Conservation (phyloP, 495 filamentous ascomycete genomes). For the Achaetomiella virescens region DNA sequence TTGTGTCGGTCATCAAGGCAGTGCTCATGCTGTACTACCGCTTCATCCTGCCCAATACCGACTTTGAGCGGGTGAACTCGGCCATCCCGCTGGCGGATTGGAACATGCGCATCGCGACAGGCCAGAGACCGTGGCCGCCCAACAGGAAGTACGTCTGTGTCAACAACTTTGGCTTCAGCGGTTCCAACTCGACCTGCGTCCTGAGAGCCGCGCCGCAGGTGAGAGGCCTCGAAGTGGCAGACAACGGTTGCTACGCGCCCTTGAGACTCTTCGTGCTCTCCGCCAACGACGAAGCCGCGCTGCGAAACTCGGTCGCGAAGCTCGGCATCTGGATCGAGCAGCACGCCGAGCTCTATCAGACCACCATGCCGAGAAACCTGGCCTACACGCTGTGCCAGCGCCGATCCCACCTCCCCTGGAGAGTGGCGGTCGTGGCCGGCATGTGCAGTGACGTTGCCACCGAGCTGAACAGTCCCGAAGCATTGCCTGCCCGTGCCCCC, state of each 20-base stretch:
- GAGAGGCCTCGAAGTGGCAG: conserved; percentile 31
- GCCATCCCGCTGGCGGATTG: conserved; percentile 44
- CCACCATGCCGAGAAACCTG: conserved; percentile 37
- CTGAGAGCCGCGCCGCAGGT: conserved; percentile 30
- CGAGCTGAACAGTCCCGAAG: conserved; percentile 31
- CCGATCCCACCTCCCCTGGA: conserved; percentile 38
- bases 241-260: conserved; percentile 27
- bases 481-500: conserved; percentile 27
- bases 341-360: conserved; percentile 46
- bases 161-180: conserved; percentile 47
- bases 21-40: conserved; percentile 54
- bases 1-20: conserved; percentile 54
- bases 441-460: conserved; percentile 38
- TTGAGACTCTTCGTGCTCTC: conserved; percentile 42
- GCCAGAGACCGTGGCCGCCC: conserved; percentile 31
- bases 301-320: conserved; percentile 34
- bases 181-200: conserved; percentile 39
- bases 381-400: conserved; percentile 43
- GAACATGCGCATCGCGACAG: conserved; percentile 27
- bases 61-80: conserved; percentile 41
- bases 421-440: conserved; percentile 35
- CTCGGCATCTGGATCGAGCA: conserved; percentile 46
- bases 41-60: conserved; percentile 44
- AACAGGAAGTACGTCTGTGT: conserved; percentile 38
- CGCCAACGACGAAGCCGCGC: conserved; percentile 42